Base-by-base conservation (phyloP, 2,329 filamentous ascomycete genomes). In the Aspergillus quadrilineatus region DNA sequence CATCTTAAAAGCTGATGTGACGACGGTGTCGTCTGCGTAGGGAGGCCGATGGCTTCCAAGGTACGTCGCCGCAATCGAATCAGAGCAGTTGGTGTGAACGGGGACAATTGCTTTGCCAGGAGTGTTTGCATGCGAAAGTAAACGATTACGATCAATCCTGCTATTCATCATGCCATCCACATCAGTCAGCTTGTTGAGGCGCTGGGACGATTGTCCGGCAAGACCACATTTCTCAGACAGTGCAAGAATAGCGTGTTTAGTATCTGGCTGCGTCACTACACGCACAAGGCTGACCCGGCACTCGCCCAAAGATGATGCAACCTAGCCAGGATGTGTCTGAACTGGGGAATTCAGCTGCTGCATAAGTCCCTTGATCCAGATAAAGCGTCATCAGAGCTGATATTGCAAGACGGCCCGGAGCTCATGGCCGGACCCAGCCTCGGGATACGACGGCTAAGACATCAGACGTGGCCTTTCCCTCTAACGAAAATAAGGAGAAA, bases 41-140 rank as follows among this genome's bases (percentile, higher is more conserved):
- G 34, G 6, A 12, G 10, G 34, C 34, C 34, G 1, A 36, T 36
- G 34, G 14, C 34, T 69, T 71, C 71, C 39, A 76, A 77, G 58
- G 82, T 17, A 17, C 17, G 2, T 17, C 17, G 17, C 17, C 17
- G 17, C 17, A 17, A 17, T 17, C 17, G 17, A 17, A 17, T 2
- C 17, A 17, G 17, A 17, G 17, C 17, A 17, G 17, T 17, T 17
- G 17, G 17, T 17, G 17, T 17, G 17, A 17, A 17, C 17, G 17
- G 17, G 2, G 17, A 17, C 17, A n/a, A 17, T 17, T 17, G 17
- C 17, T 17, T 17, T 17, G 17, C 17, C 17, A 17, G 17, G 17
- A 17, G 17, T 17, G 17, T 17, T 17, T 17, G 17, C 17, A 2
- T 17, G 17, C 17, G 17, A 17, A 17, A 17, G 17, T 17, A 17